Percentiles rank a stretch among this genome's conserved stretches.
phyloP scores from a whole-genome alignment of 345 rosid species.

The Eucalyptus marginata region DNA sequence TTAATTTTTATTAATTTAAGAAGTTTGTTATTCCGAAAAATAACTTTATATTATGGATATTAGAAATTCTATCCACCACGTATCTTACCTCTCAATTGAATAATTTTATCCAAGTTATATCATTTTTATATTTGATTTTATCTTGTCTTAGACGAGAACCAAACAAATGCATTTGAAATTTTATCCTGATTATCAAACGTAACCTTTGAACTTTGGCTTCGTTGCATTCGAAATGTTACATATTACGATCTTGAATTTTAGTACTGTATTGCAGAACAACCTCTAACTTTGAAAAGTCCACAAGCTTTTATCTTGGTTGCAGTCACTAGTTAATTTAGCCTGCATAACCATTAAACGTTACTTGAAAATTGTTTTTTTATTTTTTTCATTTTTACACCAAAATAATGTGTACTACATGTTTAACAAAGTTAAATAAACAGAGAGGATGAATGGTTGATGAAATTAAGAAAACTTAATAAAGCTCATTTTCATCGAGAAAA shows the following conservation, averaged over 20 bases:
- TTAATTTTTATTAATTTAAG: too few relatives aligned
- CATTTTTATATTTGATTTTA: too few relatives aligned
- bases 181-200: fast-evolving
- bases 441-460: background rate
- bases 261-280: background rate
- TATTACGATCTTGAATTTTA: background rate
- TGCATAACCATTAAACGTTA: background rate
- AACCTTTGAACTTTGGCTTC: background rate
- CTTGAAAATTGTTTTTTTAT: background rate
- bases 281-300: background rate
- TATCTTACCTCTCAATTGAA: too few relatives aligned
- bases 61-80: too few relatives aligned
- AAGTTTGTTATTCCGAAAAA: too few relatives aligned
- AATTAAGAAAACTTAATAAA: background rate
- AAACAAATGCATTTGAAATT: too few relatives aligned
- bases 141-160: too few relatives aligned
- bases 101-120: too few relatives aligned
- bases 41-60: too few relatives aligned
- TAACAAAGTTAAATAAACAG: background rate
- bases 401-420: background rate
- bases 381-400: background rate
- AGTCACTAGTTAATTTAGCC: background rate
- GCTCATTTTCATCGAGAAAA: background rate
- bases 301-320: background rate
- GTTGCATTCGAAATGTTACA: fast-evolving